These are phyloP conservation scores for Fagopyrum homotropicum DNA, from an alignment of 148 eudicot species.

Conservation along the genomic window DNA sequence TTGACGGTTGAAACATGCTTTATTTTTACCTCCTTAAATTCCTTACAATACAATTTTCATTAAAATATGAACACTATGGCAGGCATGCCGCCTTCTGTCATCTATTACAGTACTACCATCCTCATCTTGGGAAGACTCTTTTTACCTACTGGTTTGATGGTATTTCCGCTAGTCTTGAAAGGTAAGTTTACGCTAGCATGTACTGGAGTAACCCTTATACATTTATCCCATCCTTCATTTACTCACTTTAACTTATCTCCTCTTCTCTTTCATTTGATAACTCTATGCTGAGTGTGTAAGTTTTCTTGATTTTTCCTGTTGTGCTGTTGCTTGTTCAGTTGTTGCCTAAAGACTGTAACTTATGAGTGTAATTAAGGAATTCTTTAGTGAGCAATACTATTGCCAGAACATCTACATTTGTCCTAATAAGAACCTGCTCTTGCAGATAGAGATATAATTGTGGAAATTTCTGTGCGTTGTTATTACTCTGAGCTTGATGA, in stretches of 20 bases:
- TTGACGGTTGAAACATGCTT: background rate
- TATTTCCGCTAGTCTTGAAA: slow-evolving; percentile 65
- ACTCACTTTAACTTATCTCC: background rate
- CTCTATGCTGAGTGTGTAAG: background rate
- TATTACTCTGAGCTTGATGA: background rate
- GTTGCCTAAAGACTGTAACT: background rate
- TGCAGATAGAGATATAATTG: background rate
- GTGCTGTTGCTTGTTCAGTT: background rate
- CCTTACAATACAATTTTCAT: background rate
- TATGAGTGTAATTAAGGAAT: background rate
- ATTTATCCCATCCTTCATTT: background rate
- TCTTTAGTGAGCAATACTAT: background rate
- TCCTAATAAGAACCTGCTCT: background rate
- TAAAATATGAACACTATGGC: slow-evolving; percentile 17
- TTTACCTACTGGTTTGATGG: slow-evolving; percentile 75
- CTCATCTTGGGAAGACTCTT: slow-evolving; percentile 53
- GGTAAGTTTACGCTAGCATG: slow-evolving; percentile 33
- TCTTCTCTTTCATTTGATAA: background rate
- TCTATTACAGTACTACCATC: slow-evolving; percentile 41
- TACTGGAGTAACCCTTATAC: background rate
- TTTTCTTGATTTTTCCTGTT: background rate
- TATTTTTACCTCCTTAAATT: background rate
- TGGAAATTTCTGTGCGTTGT: background rate
- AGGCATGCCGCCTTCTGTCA: slow-evolving; percentile 85
- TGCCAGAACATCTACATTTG: background rate